Evolutionary conservation across 805 yeast species (phyloP).

Genomic region (Kodamaea laetipori): DNA sequence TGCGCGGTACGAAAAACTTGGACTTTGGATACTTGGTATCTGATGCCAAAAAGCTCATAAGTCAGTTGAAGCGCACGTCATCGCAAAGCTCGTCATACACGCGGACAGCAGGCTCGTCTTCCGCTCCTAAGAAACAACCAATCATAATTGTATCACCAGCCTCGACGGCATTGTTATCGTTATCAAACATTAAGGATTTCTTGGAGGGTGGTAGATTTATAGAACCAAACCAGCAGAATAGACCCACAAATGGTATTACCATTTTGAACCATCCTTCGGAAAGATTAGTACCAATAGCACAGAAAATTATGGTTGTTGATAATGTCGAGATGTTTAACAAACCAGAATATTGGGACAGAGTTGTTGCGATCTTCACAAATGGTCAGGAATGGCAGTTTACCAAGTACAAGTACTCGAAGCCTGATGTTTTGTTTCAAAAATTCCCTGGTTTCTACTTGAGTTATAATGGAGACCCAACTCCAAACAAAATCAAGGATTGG

Average conservation of each 20-base stretch:
- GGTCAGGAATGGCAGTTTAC: constrained; percentile 98
- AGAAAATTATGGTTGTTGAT: constrained; percentile 79
- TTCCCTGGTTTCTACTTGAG: constrained; percentile 80
- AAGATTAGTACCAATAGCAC: constrained; percentile 50
- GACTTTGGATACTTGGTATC: constrained; percentile 69
- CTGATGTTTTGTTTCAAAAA: constrained; percentile 76
- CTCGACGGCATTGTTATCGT: constrained; percentile 43
- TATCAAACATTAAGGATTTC: constrained; percentile 43
- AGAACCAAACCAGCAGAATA: constrained; percentile 48
- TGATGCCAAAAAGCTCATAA: constrained; percentile 63
- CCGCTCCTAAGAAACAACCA: constrained; percentile 39
- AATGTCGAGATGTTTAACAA: constrained; percentile 80
- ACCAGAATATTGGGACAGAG: constrained; percentile 98
- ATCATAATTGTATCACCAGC: constrained; percentile 48
- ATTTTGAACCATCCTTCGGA: constrained; percentile 59
- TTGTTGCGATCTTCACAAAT: constrained; percentile 91
- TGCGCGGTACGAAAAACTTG: constrained; percentile 66
- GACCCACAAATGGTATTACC: constrained; percentile 41
- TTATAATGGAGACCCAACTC: constrained; percentile 77
- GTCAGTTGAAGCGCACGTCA: constrained; percentile 54
- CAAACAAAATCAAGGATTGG: constrained; percentile 79
- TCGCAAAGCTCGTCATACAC: constrained; percentile 74
- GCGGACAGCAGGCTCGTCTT: constrained; percentile 46
- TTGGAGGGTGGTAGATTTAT: constrained; percentile 71
- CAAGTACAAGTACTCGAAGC: constrained; percentile 79